Base-by-base conservation (phyloP, 2,329 filamentous ascomycete genomes). In the Cytospora chrysosperma region DNA sequence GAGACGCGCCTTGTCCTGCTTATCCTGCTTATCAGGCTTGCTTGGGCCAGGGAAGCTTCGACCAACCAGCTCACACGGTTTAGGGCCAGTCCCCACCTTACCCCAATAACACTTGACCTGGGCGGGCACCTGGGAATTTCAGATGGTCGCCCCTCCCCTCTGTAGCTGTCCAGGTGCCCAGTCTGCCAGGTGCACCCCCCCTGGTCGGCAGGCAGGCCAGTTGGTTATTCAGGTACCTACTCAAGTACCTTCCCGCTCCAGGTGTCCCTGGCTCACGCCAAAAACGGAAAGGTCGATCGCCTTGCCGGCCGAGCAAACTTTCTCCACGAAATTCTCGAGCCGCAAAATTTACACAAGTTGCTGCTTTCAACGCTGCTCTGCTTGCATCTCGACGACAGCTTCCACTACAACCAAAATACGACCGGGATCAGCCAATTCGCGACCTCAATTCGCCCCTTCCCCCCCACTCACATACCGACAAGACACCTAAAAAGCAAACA, bases 401-500 rank as follows among this genome's bases (percentile, higher is more conserved):
- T 21, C n/a, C 43, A 47, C 43, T 47, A 24, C 59, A 52, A 56
- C 56, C 30, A 51, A 49, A 28, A n/a, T 53, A 32, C 50, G 59
- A 63, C 52, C 52, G 59, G 50, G 47, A 27, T n/a, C 57, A 60
- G 55, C 55, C 64, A 59, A 34, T 28, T 51, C 24, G 34, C 49
- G 34, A 55, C 56, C 43, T 47, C 56, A 62, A 30, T 28, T 28
- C 21, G 17, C 24, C 60, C 52, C 54, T 57, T n/a, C 17, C 53
- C 51, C 24, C 59, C 55, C 34, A 34, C 21, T 27, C 43, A 56
- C 58, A 43, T 17, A 37, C 17, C 40, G 56, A 37, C 43, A 47
- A n/a, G 65, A 76, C 76, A 75, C n/a, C n/a, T n/a, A n/a, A n/a
- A 9, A 24, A 53, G 6, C 5, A 19, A 32, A 63, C 49, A 65